Evolutionary conservation across 2,329 filamentous ascomycete species (phyloP), one percentile per base, ranked within the genome.

Genomic region (Epicoccum sorghinum): DNA sequence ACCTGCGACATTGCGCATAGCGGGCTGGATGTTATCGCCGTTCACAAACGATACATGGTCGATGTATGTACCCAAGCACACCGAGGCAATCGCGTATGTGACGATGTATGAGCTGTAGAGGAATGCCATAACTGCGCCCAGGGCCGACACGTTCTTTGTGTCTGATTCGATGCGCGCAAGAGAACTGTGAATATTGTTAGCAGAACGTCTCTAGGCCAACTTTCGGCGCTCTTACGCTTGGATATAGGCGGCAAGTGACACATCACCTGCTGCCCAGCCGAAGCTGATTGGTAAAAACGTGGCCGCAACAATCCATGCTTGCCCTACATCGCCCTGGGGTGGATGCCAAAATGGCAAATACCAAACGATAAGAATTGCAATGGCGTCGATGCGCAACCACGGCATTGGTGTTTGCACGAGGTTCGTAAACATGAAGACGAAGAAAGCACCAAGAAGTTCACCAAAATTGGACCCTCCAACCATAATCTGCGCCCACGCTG

Each of bases 81-180:
- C 77, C 6, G 74, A 76, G 18, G 73, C 66, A 41, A 81, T 76
- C 30, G 78, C 78, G 60, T 79, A 81, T 23, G 76, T 72, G 35
- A 80, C 73, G 35, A 82, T 80, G 59, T 82, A 82, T 7, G 77
- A 77, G 6, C 74, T 78, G 64, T 82, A 82, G 4, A 82, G 69
- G 59, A 81, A 80, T 0, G 79, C 78, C 79, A 82, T 82, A 36
- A 82, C 79, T 1, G 80, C 79, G 14, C 78, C 80, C 2, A 82
- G 69, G 0, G 80, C 76, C 2, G 79, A 80, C 2, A 82, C 78
- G 37, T 80, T 77, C 40, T 75, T 72, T 33, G 76, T 74, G 38
- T 77, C 69, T 8, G 70, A 70, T 58, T 82, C 80, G 24, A 78
- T 69, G 23, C 78, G 72, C 0, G 77, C 73, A n/a, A 82, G 72